Percentiles rank a stretch among this genome's conserved stretches.
Evolutionary conservation across 192 early-diverging fungal species (phyloP).

Genomic region (Coemansia sp.): DNA sequence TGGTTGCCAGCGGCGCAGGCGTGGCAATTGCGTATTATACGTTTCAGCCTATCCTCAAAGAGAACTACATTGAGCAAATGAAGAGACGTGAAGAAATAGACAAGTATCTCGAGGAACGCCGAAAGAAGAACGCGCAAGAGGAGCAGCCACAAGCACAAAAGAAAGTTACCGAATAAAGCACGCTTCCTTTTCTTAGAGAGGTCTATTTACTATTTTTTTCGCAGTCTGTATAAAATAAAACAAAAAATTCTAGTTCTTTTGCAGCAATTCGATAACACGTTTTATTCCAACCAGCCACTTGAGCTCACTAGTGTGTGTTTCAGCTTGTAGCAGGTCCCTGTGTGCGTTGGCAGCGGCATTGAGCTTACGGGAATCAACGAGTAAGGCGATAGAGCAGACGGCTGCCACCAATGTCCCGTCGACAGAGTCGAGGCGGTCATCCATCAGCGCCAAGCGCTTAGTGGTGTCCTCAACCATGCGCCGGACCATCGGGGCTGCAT

Average conservation of each 20-base stretch:
- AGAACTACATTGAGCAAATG: conserved; percentile 12
- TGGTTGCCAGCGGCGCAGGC: conserved; percentile 23
- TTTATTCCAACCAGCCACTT: conserved; percentile 54
- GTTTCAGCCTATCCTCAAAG: conserved; percentile 21
- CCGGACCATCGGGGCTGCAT: conserved; percentile 9
- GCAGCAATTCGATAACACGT: conserved; percentile 39
- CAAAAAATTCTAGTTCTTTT: conserved; percentile 12
- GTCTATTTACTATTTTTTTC: too few relatives aligned
- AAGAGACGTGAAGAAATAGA: conserved; percentile 8
- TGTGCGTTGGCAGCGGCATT: conserved; percentile 20
- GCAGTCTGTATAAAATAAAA: conserved; percentile 2
- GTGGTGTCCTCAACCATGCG: conserved; percentile 37
- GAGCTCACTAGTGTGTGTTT: conserved; percentile 27
- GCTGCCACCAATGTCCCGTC: conserved; percentile 11
- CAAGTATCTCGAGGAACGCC: not conserved
- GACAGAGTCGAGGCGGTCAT: conserved; percentile 26
- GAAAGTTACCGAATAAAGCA: not conserved
- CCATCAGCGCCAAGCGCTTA: conserved; percentile 25
- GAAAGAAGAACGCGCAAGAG: not conserved
- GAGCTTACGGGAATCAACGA: conserved; percentile 16
- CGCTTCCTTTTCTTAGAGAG: not conserved
- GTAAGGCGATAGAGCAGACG: conserved; percentile 19
- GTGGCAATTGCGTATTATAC: conserved; percentile 32
- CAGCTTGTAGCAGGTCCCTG: conserved; percentile 32
- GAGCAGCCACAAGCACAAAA: conserved; percentile 4